These are phyloP conservation scores for Mycena amicta DNA, from an alignment of 768 basidiomycete species.

Conservation along the genomic window DNA sequence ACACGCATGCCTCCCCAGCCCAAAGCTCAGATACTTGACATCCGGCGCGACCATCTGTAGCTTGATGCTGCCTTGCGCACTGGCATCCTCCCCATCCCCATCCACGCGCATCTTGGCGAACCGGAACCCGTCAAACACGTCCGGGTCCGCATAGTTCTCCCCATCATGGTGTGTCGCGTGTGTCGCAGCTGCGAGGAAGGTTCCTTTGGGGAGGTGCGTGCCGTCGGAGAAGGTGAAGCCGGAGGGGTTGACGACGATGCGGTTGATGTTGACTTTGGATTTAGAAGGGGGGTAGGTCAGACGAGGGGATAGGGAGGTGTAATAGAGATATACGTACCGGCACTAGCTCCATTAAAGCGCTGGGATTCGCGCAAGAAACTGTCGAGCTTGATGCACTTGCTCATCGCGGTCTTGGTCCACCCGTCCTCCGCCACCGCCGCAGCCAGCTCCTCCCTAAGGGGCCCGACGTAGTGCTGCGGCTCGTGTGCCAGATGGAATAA, in stretches of 20 bases:
- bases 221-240: conserved; percentile 34
- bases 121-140: conserved; percentile 44
- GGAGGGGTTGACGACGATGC: conserved; percentile 30
- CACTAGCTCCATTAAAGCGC: conserved; percentile 34
- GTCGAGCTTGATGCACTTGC: conserved; percentile 40
- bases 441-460: conserved; percentile 44
- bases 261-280: conserved; percentile 32
- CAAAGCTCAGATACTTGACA: conserved; percentile 31
- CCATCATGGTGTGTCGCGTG: conserved; percentile 24
- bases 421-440: conserved; percentile 31
- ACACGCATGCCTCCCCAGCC: conserved; percentile 19
- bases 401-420: conserved; percentile 35
- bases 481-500: conserved; percentile 35
- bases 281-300: no score
- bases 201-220: conserved; percentile 30
- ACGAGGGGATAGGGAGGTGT: neutral
- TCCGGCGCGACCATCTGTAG: conserved; percentile 39
- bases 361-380: conserved; percentile 44
- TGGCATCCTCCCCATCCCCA: conserved; percentile 21
- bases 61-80: conserved; percentile 25
- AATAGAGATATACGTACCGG: conserved; percentile 25
- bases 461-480: conserved; percentile 33
- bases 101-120: conserved; percentile 36
- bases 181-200: conserved; percentile 26
- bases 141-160: conserved; percentile 32